Percentiles rank a stretch among this genome's conserved stretches.
Evolutionary conservation across 768 basidiomycete genomes (phyloP).

Genomic region (Mycena galericulata): DNA sequence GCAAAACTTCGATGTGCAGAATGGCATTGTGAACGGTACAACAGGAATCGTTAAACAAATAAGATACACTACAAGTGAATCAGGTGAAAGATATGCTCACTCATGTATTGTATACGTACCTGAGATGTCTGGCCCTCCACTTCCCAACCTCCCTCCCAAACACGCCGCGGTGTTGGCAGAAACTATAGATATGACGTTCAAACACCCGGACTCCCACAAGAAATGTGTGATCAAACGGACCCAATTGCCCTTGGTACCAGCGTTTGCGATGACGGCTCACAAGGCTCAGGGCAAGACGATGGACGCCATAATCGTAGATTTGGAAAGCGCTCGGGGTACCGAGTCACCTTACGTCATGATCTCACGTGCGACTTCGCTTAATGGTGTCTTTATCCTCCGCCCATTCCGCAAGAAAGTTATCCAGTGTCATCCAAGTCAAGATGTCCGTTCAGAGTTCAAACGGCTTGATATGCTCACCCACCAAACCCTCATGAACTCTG

Average conservation of each 20-base stretch:
- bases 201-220: neutral
- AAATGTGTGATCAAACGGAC: too few relatives aligned
- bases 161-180: slow-evolving; percentile 1
- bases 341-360: too few relatives aligned
- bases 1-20: slow-evolving; percentile 40
- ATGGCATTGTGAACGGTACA: slow-evolving; percentile 36
- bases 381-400: neutral
- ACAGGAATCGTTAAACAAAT: slow-evolving; percentile 6
- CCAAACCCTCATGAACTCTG: slow-evolving; percentile 6
- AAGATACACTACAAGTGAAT: neutral
- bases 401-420: slow-evolving; percentile 4
- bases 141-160: slow-evolving; percentile 2
- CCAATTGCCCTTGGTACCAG: too few relatives aligned
- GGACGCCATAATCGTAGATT: too few relatives aligned
- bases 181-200: slow-evolving; percentile 4
- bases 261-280: too few relatives aligned
- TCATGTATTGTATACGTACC: slow-evolving; percentile 12
- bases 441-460: slow-evolving; percentile 12
- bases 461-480: slow-evolving; percentile 6
- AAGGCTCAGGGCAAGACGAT: too few relatives aligned
- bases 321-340: too few relatives aligned
- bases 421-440: slow-evolving; percentile 14
- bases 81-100: neutral
- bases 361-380: too few relatives aligned
- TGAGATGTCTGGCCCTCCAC: neutral